These are phyloP conservation scores for Coelastrella sp. DNA, from an alignment of 139 green algal genomes.

Conservation along the genomic window DNA sequence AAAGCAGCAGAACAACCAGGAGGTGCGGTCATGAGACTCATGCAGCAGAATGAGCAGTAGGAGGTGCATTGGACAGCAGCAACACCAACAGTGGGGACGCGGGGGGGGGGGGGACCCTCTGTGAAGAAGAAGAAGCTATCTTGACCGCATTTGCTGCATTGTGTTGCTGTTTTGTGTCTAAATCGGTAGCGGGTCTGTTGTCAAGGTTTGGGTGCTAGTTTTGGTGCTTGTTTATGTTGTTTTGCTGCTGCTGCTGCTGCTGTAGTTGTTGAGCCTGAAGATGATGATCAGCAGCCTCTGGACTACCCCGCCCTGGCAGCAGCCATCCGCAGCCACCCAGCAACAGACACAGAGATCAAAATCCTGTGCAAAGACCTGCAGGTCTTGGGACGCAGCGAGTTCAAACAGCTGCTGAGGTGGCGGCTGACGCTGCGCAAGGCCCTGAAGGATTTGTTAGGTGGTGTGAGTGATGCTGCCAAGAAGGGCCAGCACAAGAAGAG, in stretches of 20 bases:
- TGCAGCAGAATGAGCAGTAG: no score
- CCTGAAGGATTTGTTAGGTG: conserved; percentile 57
- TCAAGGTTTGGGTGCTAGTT: neutral
- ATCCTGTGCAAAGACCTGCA: conserved; percentile 90
- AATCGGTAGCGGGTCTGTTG: no score
- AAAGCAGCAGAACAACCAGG: conserved; percentile 25
- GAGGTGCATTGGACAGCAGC: no score
- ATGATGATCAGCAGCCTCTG: neutral
- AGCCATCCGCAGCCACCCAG: conserved; percentile 66
- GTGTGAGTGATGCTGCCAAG: conserved; percentile 50
- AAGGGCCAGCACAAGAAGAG: conserved; percentile 28
- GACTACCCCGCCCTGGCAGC: conserved; percentile 6
- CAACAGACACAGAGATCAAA: conserved; percentile 86
- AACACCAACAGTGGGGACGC: no score
- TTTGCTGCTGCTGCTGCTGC: neutral
- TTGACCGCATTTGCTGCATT: no score
- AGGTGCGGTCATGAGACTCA: neutral
- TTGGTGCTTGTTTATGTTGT: neutral
- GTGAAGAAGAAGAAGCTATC: no score
- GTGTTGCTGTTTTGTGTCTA: no score
- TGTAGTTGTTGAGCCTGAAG: conserved; percentile 11
- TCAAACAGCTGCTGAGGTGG: conserved; percentile 98
- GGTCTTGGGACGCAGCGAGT: conserved; percentile 95
- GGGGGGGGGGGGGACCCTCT: no score
- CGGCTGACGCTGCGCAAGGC: conserved; percentile 55